Percentiles rank a stretch among this genome's conserved stretches.
Evolutionary conservation across 495 filamentous ascomycete genomes (phyloP).

Genomic region (Cladorrhinum samala): DNA sequence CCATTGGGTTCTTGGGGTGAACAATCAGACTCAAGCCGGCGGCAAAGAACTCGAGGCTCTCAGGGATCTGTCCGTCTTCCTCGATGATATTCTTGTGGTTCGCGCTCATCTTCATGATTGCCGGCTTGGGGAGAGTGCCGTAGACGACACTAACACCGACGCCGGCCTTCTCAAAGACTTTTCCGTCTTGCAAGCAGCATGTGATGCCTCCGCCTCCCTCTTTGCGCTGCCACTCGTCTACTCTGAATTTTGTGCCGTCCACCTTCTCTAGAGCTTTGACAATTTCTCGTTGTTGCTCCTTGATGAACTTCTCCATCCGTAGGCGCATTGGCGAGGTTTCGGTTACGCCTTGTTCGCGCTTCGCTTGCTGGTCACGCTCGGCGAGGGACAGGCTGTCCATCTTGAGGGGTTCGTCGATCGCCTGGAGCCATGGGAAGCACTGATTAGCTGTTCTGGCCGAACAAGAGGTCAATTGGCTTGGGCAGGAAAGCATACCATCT

Average conservation of each 20-base stretch:
- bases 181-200: slow-evolving; percentile 90
- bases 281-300: slow-evolving; percentile 82
- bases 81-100: slow-evolving; percentile 88
- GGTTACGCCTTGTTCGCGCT: slow-evolving; percentile 59
- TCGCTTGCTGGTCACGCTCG: slow-evolving; percentile 61
- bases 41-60: slow-evolving; percentile 87
- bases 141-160: slow-evolving; percentile 95
- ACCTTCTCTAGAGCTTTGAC: slow-evolving; percentile 71
- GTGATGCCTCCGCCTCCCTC: slow-evolving; percentile 78
- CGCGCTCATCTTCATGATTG: slow-evolving; percentile 87
- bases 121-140: slow-evolving; percentile 79
- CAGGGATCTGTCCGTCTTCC: slow-evolving; percentile 50
- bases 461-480: not conserved
- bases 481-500: slow-evolving; percentile 23
- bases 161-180: slow-evolving; percentile 97
- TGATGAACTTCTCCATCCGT: slow-evolving; percentile 94
- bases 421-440: slow-evolving; percentile 21
- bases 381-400: slow-evolving; percentile 54
- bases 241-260: slow-evolving; percentile 73
- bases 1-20: slow-evolving; percentile 92
- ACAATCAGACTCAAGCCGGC: slow-evolving; percentile 88
- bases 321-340: slow-evolving; percentile 88
- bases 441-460: not conserved
- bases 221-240: slow-evolving; percentile 82
- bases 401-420: slow-evolving; percentile 30